Conservation (phyloP, 2,329 filamentous ascomycete genomes). For the Fusarium haematococcum region DNA sequence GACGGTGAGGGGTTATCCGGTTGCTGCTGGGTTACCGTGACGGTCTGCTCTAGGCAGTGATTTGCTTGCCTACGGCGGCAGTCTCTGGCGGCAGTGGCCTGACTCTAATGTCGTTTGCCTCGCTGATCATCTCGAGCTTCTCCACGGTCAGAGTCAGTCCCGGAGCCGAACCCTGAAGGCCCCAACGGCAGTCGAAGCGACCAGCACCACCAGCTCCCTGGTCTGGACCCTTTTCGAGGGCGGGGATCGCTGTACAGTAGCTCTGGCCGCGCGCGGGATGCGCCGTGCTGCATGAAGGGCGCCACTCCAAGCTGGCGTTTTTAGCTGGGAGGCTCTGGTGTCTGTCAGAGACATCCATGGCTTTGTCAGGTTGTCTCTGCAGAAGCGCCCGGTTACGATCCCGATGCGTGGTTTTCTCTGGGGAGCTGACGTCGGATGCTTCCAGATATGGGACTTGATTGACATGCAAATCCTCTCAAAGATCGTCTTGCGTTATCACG, state of each 20-base stretch:
- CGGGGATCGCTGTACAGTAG: conserved; percentile 26
- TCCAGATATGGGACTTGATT: conserved; percentile 1
- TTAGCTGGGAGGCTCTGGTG: conserved; percentile 12
- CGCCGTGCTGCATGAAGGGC: conserved; percentile 38
- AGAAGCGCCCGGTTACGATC: conserved; percentile 8
- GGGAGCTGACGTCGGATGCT: conserved; percentile 10
- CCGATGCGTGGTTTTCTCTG: conserved; percentile 25
- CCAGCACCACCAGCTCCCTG: conserved; percentile 13
- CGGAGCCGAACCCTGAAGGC: neutral
- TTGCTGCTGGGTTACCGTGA: neutral
- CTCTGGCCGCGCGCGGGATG: conserved; percentile 38
- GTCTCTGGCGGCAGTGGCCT: conserved; percentile 1
- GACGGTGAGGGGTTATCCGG: conserved; percentile 39
- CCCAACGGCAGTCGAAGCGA: conserved; percentile 4
- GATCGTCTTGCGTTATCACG: conserved; percentile 1
- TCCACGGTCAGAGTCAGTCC: neutral
- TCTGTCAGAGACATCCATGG: conserved; percentile 10
- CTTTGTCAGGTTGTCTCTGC: conserved; percentile 11
- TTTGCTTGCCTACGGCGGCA: neutral
- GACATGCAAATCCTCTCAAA: neutral
- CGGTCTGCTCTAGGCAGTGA: conserved; percentile 7
- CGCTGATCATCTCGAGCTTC: neutral
- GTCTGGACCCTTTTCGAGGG: conserved; percentile 29
- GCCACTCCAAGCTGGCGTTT: conserved; percentile 26
- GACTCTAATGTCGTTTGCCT: neutral